These are phyloP conservation scores for Geum urbanum DNA, from an alignment of 306 rosid species.

Conservation along the genomic window DNA sequence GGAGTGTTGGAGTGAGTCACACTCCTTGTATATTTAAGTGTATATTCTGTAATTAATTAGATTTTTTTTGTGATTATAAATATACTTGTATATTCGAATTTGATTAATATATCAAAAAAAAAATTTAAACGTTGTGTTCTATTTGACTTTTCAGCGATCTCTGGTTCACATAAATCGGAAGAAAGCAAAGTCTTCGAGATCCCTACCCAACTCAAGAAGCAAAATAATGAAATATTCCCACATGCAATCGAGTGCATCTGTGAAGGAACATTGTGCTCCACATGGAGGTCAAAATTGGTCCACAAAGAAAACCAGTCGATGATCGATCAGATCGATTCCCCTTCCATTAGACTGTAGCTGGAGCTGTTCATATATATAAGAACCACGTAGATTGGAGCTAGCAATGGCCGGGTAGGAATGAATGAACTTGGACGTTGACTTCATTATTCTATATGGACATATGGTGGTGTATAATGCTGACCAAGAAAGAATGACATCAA, in stretches of 20 bases:
- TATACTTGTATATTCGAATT: too few relatives aligned
- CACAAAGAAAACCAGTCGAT: background rate
- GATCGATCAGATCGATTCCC: background rate
- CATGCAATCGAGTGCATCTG: slow-evolving; percentile 6
- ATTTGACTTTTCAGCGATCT: background rate
- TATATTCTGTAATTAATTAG: too few relatives aligned
- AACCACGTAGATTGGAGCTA: background rate
- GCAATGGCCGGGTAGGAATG: background rate
- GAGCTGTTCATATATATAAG: background rate
- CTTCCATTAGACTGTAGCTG: background rate
- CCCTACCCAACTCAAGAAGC: slow-evolving; percentile 29
- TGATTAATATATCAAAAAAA: too few relatives aligned
- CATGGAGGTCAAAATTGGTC: slow-evolving; percentile 24
- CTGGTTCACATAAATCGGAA: slow-evolving; percentile 1
- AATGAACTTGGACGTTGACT: background rate
- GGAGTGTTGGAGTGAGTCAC: too few relatives aligned
- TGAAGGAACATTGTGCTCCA: slow-evolving; percentile 20
- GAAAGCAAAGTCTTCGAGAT: slow-evolving; percentile 13
- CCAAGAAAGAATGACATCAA: background rate
- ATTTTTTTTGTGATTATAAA: too few relatives aligned
- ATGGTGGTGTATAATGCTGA: background rate
- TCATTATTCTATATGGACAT: background rate
- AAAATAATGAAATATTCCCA: slow-evolving; percentile 8
- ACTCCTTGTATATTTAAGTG: too few relatives aligned
- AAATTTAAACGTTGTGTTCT: too few relatives aligned